These are phyloP conservation scores for Pestalotiopsis sp. DNA, from an alignment of 2,329 filamentous ascomycete species.

Conservation along the genomic window DNA sequence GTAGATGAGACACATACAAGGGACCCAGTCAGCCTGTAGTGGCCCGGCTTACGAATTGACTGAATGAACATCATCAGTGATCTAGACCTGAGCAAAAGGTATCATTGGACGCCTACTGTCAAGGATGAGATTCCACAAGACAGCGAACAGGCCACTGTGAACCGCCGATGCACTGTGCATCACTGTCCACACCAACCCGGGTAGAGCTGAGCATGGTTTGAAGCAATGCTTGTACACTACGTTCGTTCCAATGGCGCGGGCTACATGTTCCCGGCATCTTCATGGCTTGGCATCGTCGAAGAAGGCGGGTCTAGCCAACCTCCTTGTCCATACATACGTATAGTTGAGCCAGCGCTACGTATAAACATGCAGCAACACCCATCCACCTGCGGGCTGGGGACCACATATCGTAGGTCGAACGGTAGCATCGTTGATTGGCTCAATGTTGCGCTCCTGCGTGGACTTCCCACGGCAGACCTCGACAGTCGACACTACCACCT, in stretches of 20 bases:
- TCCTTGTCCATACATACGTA: not conserved
- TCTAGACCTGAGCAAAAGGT: not conserved
- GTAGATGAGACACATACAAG: not conserved
- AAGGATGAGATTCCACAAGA: not conserved
- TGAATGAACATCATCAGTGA: not conserved
- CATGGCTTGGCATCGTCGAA: not conserved
- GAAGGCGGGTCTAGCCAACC: not conserved
- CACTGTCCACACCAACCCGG: not conserved
- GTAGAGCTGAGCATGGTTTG: not conserved
- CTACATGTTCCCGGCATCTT: not conserved
- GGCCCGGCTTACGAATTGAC: not conserved
- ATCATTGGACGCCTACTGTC: not conserved
- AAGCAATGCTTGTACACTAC: not conserved
- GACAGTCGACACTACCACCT: not conserved
- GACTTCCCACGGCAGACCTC: not conserved
- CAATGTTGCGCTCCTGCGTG: not conserved
- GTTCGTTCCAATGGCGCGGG: not conserved
- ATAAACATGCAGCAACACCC: not conserved
- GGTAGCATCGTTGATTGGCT: not conserved
- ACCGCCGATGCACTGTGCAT: not conserved
- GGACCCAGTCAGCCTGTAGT: not conserved
- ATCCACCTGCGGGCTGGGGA: not conserved
- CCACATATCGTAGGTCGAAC: not conserved
- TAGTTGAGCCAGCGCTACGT: not conserved
- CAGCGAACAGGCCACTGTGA: not conserved